Base-by-base conservation (phyloP, 495 filamentous ascomycete species). In the Penicillium egyptiacum region DNA sequence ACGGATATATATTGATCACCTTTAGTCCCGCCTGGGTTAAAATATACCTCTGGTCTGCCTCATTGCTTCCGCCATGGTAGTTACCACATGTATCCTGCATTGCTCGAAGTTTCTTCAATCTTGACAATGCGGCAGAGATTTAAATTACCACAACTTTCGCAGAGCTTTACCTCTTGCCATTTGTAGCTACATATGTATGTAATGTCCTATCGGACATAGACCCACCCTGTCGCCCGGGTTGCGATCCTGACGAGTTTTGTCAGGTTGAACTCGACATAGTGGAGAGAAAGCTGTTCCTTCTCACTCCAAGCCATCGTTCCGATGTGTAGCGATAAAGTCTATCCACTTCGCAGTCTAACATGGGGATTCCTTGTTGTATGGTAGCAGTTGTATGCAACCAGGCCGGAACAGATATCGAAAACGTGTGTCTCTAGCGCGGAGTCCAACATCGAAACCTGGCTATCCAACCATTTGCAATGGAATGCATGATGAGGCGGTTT, bases 21-120 rank as follows among this genome's bases (percentile, higher is more conserved):
- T 76, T 83, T 63, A 89, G 80, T 62, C 86, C 88, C 67, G 81
- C 88, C 55, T 58, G 75, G 12, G 76, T 82, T 60, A 72, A 63
- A 44, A 67, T 39, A 46, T 25, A 31, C 19, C 47, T 56, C 62
- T 23, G 23, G 23, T 23, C 23, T 23, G 23, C 23, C 23, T 23
- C 23, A 23, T 23, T 23, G 1, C 23, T 23, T 23, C 23, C 23
- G 23, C 23, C 23, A 23, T 23, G 23, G 4, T 23, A 4, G 2
- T 23, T 23, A 23, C 23, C 23, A 23, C 23, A 23, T 23, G 23
- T 23, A 23, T 4, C 23, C 23, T 23, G 23, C 23, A 23, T 23
- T 23, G 23, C 23, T 23, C 4, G 23, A 23, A 23, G 23, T 2
- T 23, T 23, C 23, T 23, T 1, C 23, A 23, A 23, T 23, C 23